These are phyloP conservation scores for Pichia sp. DNA, from an alignment of 1,139 yeast species.

Conservation along the genomic window DNA sequence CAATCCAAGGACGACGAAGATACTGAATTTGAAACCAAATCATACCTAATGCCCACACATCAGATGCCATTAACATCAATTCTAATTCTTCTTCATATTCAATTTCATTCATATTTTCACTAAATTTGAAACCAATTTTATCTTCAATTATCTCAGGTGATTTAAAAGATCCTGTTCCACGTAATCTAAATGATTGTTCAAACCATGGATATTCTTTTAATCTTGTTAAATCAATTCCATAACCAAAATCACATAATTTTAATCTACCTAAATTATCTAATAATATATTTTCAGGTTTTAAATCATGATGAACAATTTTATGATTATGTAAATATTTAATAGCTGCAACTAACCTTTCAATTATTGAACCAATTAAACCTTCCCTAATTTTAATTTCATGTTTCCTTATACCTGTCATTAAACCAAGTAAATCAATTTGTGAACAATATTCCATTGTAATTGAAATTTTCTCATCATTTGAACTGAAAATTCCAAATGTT, in stretches of 20 bases:
- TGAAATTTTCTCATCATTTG: conserved; percentile 2
- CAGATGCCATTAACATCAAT: conserved; percentile 30
- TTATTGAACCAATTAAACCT: conserved; percentile 36
- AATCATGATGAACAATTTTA: conserved; percentile 43
- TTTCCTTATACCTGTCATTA: conserved; percentile 34
- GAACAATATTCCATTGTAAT: conserved; percentile 37
- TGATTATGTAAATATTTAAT: conserved; percentile 39
- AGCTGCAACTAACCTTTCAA: conserved; percentile 42
- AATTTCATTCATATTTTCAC: conserved; percentile 7
- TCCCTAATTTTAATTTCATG: conserved; percentile 17
- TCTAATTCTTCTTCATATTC: neutral
- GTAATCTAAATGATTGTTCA: conserved; percentile 28
- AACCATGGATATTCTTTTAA: conserved; percentile 18
- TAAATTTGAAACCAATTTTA: conserved; percentile 13
- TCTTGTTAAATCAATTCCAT: conserved; percentile 33
- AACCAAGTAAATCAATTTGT: conserved; percentile 42
- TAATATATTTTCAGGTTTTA: conserved; percentile 49
- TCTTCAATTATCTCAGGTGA: conserved; percentile 43
- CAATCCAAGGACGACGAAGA: conserved; percentile 44
- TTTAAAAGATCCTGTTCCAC: conserved; percentile 50
- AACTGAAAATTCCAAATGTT: neutral
- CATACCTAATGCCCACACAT: conserved; percentile 48
- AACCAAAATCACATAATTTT: conserved; percentile 48
- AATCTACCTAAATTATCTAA: conserved; percentile 40
- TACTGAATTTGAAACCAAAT: conserved; percentile 39